phyloP scores from a whole-genome alignment of 805 yeast species.

The Ogataea salicorniae region DNA sequence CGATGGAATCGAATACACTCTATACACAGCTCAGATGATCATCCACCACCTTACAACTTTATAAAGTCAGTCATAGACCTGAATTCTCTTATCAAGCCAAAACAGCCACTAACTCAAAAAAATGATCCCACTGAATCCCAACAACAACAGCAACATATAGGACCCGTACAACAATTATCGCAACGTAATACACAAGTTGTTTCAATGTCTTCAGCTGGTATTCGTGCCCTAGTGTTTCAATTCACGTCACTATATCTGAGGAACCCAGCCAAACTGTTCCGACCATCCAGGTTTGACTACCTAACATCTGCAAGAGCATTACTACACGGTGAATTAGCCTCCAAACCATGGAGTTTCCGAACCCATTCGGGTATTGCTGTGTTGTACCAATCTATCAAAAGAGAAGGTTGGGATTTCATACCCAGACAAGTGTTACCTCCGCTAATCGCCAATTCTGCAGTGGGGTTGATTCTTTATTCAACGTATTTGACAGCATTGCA shows the following conservation, averaged over 20 bases:
- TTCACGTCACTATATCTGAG: constrained; percentile 72
- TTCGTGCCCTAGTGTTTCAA: constrained; percentile 78
- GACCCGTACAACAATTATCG: constrained; percentile 27
- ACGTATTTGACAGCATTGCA: constrained; percentile 62
- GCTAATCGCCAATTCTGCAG: constrained; percentile 78
- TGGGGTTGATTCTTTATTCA: constrained; percentile 81
- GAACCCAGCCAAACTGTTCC: constrained; percentile 77
- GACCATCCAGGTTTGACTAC: constrained; percentile 89
- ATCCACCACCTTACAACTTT: no score
- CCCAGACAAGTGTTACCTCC: constrained; percentile 89
- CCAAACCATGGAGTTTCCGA: constrained; percentile 47
- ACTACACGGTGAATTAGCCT: constrained; percentile 39
- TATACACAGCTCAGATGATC: no score
- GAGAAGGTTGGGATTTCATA: constrained; percentile 81
- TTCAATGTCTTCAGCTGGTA: constrained; percentile 80
- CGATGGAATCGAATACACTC: no score
- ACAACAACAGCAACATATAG: no score
- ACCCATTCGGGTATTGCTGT: constrained; percentile 81
- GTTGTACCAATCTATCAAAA: constrained; percentile 60
- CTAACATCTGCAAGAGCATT: constrained; percentile 59
- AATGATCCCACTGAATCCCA: neutral
- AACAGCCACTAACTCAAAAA: neutral
- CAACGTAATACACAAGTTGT: constrained; percentile 48
- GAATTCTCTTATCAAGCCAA: neutral
- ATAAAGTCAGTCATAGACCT: no score